Evolutionary conservation across 2,329 filamentous ascomycete genomes (phyloP).

Genomic region (Coniochaeta ligniaria): DNA sequence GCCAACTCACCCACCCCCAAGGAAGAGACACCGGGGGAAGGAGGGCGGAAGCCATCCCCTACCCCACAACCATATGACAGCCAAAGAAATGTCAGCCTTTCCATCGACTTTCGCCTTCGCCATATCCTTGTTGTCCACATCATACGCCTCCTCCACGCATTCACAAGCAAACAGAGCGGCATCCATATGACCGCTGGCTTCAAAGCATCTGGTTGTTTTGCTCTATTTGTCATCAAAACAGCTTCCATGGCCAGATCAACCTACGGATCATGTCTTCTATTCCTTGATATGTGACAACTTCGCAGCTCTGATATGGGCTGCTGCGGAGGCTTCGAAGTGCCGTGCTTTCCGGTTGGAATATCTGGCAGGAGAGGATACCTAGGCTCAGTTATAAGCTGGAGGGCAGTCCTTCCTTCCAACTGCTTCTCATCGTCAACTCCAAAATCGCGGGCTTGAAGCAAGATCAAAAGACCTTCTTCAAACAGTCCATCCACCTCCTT

Average conservation of each 20-base stretch:
- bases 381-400: neutral
- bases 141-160: neutral
- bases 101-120: neutral
- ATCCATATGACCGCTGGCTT: neutral
- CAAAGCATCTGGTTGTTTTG: constrained; percentile 1
- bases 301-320: neutral
- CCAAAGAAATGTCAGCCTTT: neutral
- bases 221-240: constrained; percentile 6
- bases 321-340: neutral
- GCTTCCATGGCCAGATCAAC: neutral
- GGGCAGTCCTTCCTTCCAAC: neutral
- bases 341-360: neutral
- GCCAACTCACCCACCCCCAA: neutral
- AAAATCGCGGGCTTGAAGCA: neutral
- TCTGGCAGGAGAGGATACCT: neutral
- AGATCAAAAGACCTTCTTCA: neutral
- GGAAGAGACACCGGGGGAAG: neutral
- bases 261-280: neutral
- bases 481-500: neutral
- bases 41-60: neutral
- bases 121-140: neutral
- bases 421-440: neutral
- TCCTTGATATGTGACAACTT: neutral
- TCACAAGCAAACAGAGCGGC: neutral
- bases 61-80: neutral